Evolutionary conservation across 1,284 basidiomycete genomes (phyloP).

Genomic region (Moesziomyces parantarcticus): DNA sequence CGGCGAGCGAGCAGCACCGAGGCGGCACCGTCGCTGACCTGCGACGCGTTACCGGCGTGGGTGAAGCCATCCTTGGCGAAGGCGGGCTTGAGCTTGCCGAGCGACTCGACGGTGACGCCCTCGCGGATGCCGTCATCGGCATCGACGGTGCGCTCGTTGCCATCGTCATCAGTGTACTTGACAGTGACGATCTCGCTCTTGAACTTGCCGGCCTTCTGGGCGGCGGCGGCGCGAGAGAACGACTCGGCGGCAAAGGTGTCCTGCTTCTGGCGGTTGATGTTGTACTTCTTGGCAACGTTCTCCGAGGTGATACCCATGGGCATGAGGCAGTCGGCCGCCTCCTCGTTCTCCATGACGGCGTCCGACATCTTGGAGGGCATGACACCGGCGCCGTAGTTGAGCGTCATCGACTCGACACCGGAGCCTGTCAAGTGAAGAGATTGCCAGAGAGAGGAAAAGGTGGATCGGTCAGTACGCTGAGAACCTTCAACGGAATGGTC

Average conservation of each 20-base stretch:
- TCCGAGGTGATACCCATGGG: slow-evolving; percentile 98
- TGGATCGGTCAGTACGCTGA: slow-evolving; percentile 61
- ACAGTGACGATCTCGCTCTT: slow-evolving; percentile 89
- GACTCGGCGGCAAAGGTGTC: slow-evolving; percentile 88
- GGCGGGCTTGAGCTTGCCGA: slow-evolving; percentile 91
- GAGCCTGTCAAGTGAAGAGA: slow-evolving; percentile 72
- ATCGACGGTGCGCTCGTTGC: slow-evolving; percentile 81
- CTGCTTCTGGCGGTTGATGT: slow-evolving; percentile 79
- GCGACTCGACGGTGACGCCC: slow-evolving; percentile 86
- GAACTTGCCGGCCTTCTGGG: slow-evolving; percentile 90
- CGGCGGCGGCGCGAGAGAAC: slow-evolving; percentile 83
- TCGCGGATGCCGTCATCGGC: slow-evolving; percentile 85
- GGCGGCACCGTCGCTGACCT: slow-evolving; percentile 96
- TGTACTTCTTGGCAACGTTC: slow-evolving; percentile 86
- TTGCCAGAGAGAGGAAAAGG: too few relatives aligned
- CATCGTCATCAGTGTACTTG: slow-evolving; percentile 82
- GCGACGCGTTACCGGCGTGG: slow-evolving; percentile 90
- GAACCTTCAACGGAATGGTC: background rate
- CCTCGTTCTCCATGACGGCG: slow-evolving; percentile 79
- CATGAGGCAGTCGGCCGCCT: slow-evolving; percentile 89
- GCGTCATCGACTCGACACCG: slow-evolving; percentile 94
- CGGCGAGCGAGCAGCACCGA: slow-evolving; percentile 90
- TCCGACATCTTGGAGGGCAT: slow-evolving; percentile 83
- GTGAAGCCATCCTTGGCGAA: slow-evolving; percentile 90
- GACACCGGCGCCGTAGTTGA: slow-evolving; percentile 74